phyloP scores from a whole-genome alignment of 2,329 filamentous ascomycete species.

The Didymella lethalis region DNA sequence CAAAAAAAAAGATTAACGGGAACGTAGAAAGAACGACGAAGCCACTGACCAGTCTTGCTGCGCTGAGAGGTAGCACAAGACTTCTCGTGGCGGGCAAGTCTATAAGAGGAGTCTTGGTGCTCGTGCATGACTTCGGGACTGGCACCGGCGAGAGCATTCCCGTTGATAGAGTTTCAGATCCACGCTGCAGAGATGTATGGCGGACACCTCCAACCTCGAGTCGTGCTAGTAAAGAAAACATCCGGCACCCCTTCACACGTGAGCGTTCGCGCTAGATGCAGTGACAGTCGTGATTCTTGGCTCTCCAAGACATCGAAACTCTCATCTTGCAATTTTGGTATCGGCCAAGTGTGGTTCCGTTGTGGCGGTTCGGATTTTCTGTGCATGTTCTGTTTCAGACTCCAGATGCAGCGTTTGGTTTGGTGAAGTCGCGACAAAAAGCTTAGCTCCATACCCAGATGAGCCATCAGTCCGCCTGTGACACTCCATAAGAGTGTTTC shows the following conservation, averaged over 20 bases:
- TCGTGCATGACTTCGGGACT: constrained; percentile 17
- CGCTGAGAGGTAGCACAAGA: constrained; percentile 29
- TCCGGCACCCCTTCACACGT: constrained; percentile 23
- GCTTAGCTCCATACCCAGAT: constrained; percentile 24
- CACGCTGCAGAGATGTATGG: constrained; percentile 28
- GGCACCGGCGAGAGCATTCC: constrained; percentile 29
- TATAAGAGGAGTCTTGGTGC: constrained; percentile 35
- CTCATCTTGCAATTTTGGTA: constrained; percentile 29
- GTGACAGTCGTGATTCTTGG: constrained; percentile 17
- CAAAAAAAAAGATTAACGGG: constrained; percentile 31
- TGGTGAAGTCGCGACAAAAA: constrained; percentile 32
- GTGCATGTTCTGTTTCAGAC: constrained; percentile 42
- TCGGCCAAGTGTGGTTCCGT: constrained; percentile 36
- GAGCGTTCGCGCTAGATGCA: constrained; percentile 22
- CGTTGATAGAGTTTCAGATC: constrained; percentile 32
- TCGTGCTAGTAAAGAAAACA: constrained; percentile 25
- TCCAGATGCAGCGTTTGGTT: constrained; percentile 37
- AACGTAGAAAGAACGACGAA: constrained; percentile 40
- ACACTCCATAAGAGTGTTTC: constrained; percentile 1
- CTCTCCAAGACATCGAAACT: constrained; percentile 21
- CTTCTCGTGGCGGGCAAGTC: constrained; percentile 25
- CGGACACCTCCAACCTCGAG: constrained; percentile 27
- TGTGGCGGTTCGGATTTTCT: constrained; percentile 32
- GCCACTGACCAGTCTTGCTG: constrained; percentile 45
- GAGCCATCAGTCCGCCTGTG: constrained; percentile 1